Evolutionary conservation across 2,329 filamentous ascomycete species (phyloP).

Genomic region (Byssothecium circinans): DNA sequence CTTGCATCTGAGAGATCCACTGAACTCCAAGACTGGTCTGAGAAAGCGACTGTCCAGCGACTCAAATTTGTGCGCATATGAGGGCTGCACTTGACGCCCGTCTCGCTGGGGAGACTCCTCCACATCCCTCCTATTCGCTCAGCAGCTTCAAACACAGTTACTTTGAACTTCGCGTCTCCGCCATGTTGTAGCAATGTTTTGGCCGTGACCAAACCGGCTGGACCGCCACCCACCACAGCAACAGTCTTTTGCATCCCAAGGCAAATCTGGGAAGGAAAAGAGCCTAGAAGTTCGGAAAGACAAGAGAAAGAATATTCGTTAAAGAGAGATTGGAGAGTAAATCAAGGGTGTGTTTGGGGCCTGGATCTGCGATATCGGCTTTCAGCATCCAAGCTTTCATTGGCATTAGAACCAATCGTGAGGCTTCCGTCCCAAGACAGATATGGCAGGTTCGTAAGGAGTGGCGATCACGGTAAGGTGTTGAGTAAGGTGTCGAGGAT

Average conservation of each 20-base stretch:
- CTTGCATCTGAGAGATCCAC: slow-evolving; percentile 35
- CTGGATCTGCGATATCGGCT: no score
- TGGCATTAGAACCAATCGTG: no score
- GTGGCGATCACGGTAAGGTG: not conserved
- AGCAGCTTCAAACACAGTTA: slow-evolving; percentile 71
- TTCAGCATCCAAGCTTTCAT: no score
- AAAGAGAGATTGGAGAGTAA: no score
- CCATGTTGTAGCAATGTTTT: slow-evolving; percentile 69
- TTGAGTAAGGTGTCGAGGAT: no score
- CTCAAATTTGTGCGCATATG: slow-evolving; percentile 69
- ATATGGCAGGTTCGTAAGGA: not conserved
- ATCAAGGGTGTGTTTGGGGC: no score
- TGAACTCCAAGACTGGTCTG: slow-evolving; percentile 69
- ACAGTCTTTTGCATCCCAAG: slow-evolving; percentile 30
- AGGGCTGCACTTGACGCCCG: slow-evolving; percentile 64
- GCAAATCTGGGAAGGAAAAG: not conserved
- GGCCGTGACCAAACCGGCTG: slow-evolving; percentile 49
- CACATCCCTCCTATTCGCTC: slow-evolving; percentile 75
- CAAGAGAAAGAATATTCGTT: no score
- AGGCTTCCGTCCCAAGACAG: no score
- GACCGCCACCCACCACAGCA: slow-evolving; percentile 49
- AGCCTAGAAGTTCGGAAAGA: not conserved
- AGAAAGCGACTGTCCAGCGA: slow-evolving; percentile 66
- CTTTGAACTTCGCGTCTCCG: slow-evolving; percentile 58
- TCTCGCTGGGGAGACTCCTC: slow-evolving; percentile 54